phyloP scores from a whole-genome alignment of 2,329 filamentous ascomycete species.

The Salinomyces thailandicus region DNA sequence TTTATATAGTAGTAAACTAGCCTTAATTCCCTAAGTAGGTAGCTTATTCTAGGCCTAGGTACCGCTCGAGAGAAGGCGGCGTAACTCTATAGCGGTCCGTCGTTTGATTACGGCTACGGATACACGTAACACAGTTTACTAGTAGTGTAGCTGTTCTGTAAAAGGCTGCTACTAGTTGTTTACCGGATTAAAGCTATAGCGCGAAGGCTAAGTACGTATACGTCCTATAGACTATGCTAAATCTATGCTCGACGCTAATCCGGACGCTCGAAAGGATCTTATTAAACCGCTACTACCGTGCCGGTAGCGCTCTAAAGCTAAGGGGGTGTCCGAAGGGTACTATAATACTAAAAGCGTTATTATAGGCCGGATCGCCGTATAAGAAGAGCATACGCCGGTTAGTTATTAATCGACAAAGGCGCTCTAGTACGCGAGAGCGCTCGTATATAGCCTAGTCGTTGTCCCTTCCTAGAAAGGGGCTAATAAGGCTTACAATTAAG shows the following conservation, averaged over 20 bases:
- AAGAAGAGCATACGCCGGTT: not conserved
- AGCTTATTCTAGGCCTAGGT: not conserved
- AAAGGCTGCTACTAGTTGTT: not conserved
- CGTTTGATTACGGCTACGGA: not conserved
- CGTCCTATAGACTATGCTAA: not conserved
- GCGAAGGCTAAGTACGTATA: not conserved
- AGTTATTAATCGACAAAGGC: not conserved
- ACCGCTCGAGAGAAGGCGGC: not conserved
- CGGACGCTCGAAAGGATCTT: not conserved
- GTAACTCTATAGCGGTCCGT: not conserved
- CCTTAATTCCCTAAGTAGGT: not conserved
- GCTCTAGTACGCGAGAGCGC: not conserved
- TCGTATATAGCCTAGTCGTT: constrained; percentile 1
- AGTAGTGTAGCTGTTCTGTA: not conserved
- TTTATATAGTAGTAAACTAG: too few relatives aligned
- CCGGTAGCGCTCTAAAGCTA: not conserved
- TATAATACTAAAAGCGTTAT: not conserved
- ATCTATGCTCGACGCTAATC: not conserved
- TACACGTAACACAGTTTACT: not conserved
- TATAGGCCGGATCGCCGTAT: not conserved
- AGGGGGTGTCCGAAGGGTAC: not conserved
- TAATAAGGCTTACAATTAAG: not conserved
- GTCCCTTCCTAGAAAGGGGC: not conserved
- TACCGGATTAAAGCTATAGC: not conserved
- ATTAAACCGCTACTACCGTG: not conserved